These are phyloP conservation scores for Sisymbrium irio DNA, from an alignment of 345 rosid species.

Conservation along the genomic window DNA sequence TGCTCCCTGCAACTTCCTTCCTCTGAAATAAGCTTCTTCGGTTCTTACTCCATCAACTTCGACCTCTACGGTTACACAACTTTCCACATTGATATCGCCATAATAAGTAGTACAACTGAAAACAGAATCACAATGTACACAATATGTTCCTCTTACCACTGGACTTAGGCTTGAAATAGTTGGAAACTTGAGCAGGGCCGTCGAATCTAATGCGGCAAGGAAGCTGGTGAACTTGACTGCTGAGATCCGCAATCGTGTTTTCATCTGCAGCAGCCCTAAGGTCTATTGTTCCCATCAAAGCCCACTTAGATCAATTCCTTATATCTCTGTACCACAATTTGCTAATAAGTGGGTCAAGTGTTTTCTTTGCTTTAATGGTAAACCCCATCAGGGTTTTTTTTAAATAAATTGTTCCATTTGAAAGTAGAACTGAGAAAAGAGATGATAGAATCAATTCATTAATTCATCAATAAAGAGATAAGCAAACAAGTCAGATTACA, in stretches of 20 bases:
- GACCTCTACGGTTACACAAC: constrained; percentile 36
- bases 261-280: constrained; percentile 23
- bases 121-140: neutral
- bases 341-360: neutral
- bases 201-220: constrained; percentile 79
- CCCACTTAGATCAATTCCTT: neutral
- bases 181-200: constrained; percentile 68
- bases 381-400: no score
- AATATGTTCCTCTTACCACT: constrained; percentile 37
- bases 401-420: no score
- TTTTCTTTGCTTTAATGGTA: no score
- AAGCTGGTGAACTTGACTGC: constrained; percentile 60
- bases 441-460: no score
- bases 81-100: neutral
- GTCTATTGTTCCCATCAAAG: constrained; percentile 42
- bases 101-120: neutral
- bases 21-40: constrained; percentile 85
- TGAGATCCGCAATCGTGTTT: constrained; percentile 40
- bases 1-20: constrained; percentile 76
- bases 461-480: no score
- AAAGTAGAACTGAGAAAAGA: no score
- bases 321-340: neutral
- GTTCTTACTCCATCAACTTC: constrained; percentile 60
- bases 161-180: constrained; percentile 75
- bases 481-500: no score